A percentile compares a stretch with the other conserved stretches of the same genome.
Evolutionary conservation across 2,329 filamentous ascomycete genomes (phyloP).

Genomic region (Cryphonectria radicalis): DNA sequence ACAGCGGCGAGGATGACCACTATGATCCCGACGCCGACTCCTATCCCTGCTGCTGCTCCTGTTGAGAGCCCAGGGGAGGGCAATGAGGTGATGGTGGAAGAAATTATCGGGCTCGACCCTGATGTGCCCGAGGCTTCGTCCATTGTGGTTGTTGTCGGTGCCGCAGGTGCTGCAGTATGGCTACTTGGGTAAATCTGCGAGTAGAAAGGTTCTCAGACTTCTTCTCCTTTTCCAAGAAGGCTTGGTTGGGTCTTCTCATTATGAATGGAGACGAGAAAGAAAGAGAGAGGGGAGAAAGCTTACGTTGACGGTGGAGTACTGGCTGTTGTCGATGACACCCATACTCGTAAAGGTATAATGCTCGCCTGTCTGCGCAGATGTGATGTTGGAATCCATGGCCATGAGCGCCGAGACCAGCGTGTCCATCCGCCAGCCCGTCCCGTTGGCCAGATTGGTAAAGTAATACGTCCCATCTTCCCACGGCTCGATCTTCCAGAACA

Average conservation of each 20-base stretch:
- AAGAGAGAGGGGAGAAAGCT: not conserved
- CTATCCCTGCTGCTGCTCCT: conserved; percentile 19
- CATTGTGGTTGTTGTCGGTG: not conserved
- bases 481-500: conserved; percentile 22
- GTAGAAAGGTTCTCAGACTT: not conserved
- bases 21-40: conserved; percentile 8
- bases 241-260: not conserved
- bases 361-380: conserved; percentile 7
- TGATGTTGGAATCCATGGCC: conserved; percentile 20
- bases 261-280: not conserved
- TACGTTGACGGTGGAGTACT: conserved; percentile 12
- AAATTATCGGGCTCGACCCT: not conserved
- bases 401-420: not conserved
- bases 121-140: not conserved
- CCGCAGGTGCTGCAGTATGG: not conserved
- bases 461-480: conserved; percentile 20
- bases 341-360: conserved; percentile 20
- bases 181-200: conserved; percentile 13
- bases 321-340: conserved; percentile 10
- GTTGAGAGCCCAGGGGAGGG: conserved; percentile 10
- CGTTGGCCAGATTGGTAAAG: conserved; percentile 20
- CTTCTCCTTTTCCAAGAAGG: too few relatives aligned
- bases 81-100: not conserved
- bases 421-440: conserved; percentile 16
- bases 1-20: conserved; percentile 3